Evolutionary conservation across 768 basidiomycete genomes (phyloP).

Genomic region (Sarcomyxa edulis): DNA sequence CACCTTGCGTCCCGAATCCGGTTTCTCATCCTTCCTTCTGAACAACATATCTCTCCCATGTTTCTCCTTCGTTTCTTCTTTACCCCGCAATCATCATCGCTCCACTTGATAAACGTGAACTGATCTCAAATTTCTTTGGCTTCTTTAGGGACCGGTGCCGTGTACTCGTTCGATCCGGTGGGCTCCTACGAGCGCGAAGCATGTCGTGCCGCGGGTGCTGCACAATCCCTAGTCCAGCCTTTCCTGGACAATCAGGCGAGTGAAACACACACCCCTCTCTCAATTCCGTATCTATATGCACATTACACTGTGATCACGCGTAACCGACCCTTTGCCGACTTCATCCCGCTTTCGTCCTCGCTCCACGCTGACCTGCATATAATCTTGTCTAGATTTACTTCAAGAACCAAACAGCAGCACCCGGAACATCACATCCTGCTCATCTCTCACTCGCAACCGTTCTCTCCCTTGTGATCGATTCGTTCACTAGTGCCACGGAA

Average conservation of each 20-base stretch:
- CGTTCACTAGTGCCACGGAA: constrained; percentile 96
- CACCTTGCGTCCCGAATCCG: too few species aligned
- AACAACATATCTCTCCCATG: constrained; percentile 16
- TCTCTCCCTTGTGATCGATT: constrained; percentile 85
- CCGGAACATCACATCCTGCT: constrained; percentile 67
- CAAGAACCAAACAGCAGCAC: constrained; percentile 84
- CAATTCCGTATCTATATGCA: too few species aligned
- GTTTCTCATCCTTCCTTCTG: constrained; percentile 12
- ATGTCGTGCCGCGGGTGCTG: constrained; percentile 94
- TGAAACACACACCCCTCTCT: constrained; percentile 3
- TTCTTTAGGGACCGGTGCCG: constrained; percentile 79
- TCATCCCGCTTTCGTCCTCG: constrained; percentile 6
- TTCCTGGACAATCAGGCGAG: constrained; percentile 98
- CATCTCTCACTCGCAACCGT: constrained; percentile 82
- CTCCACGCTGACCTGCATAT: not conserved
- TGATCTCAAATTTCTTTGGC: constrained; percentile 8
- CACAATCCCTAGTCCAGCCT: constrained; percentile 91
- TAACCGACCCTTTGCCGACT: constrained; percentile 7
- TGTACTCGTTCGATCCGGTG: constrained; percentile 99
- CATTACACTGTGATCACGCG: not conserved
- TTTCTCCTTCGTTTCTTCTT: constrained; percentile 7
- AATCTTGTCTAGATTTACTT: constrained; percentile 77
- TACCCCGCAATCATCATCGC: constrained; percentile 4
- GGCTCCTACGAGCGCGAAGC: constrained; percentile 97
- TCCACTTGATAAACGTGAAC: too few species aligned